These are phyloP conservation scores for Cydonia oblonga DNA, from an alignment of 331 rosid genomes.

Conservation along the genomic window DNA sequence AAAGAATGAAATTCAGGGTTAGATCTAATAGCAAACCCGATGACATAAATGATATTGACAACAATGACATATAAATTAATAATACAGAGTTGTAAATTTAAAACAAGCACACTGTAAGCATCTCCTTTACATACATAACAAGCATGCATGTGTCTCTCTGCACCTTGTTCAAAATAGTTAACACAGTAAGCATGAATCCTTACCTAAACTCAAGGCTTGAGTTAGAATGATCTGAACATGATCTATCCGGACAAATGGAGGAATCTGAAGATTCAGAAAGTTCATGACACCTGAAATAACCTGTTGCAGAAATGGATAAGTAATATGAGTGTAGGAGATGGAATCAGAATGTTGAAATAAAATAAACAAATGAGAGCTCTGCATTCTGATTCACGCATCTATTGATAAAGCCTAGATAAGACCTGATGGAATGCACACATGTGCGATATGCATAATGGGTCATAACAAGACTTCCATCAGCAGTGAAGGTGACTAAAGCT, in stretches of 20 bases:
- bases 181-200: constrained; percentile 14
- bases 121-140: not conserved
- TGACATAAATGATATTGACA: not conserved
- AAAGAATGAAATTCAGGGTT: not conserved
- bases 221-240: constrained; percentile 68
- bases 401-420: not conserved
- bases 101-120: not conserved
- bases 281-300: constrained; percentile 80
- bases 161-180: not conserved
- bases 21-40: not conserved
- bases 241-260: constrained; percentile 87
- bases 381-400: not conserved
- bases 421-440: not conserved
- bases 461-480: not conserved
- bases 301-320: constrained; percentile 35
- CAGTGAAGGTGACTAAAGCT: not conserved
- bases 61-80: no score
- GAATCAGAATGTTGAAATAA: constrained; percentile 9
- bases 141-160: not conserved
- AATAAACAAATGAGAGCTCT: not conserved
- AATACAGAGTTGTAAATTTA: not conserved
- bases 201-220: constrained; percentile 76
- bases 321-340: not conserved
- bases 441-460: not conserved
- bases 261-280: constrained; percentile 60